phyloP scores from a whole-genome alignment of 208 protist genomes.

The Giardia muris region DNA sequence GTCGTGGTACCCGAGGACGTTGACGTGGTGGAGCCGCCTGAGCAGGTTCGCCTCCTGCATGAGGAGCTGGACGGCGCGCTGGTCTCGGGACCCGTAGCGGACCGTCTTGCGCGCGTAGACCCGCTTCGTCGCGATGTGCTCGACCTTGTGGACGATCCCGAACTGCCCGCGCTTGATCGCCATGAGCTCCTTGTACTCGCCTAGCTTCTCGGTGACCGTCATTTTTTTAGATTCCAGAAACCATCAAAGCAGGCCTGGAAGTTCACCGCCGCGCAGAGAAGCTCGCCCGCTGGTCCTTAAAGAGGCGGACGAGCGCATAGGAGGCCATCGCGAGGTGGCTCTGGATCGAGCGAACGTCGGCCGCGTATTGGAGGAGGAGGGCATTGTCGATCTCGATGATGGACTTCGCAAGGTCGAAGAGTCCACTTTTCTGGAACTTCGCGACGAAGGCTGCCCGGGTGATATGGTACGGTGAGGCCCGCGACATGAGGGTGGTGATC shows the following conservation, averaged over 20 bases:
- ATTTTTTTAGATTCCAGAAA: background rate
- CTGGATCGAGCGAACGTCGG: background rate
- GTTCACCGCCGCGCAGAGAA: no score
- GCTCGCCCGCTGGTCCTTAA: background rate
- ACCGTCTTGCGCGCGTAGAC: constrained; percentile 39
- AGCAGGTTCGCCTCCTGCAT: constrained; percentile 55
- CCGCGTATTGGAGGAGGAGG: background rate
- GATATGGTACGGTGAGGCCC: background rate
- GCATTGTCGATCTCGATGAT: background rate
- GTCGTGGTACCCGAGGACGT: constrained; percentile 33
- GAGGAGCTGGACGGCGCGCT: constrained; percentile 61
- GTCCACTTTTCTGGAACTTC: background rate
- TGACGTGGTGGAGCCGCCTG: background rate
- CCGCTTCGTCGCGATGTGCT: background rate
- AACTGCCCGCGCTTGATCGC: background rate
- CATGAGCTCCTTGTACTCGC: background rate
- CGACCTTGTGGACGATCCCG: constrained; percentile 22
- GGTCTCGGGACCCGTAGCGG: constrained; percentile 57
- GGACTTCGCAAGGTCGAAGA: background rate
- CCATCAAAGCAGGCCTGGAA: background rate
- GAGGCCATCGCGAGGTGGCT: background rate
- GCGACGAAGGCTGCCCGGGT: background rate
- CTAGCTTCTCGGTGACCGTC: background rate
- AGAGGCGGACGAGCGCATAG: background rate
- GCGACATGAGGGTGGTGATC: background rate